Evolutionary conservation across 2,329 filamentous ascomycete genomes (phyloP).

Genomic region (Neocucurbitaria cava): DNA sequence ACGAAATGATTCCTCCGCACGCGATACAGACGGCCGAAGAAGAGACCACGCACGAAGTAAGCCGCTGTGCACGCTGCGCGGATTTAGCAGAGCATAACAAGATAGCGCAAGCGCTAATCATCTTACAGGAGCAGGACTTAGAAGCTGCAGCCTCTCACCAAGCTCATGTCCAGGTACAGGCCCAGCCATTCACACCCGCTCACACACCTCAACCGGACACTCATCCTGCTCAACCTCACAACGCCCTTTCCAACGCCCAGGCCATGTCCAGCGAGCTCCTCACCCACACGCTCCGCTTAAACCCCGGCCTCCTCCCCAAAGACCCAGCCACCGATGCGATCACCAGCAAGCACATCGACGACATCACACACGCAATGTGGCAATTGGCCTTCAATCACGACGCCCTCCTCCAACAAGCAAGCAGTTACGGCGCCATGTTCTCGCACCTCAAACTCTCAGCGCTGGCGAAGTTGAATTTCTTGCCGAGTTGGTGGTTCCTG

Average conservation of each 20-base stretch:
- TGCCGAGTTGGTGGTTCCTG: conserved; percentile 33
- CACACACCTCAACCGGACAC: neutral
- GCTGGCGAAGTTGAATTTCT: conserved; percentile 24
- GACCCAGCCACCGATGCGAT: neutral
- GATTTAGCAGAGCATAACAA: no score
- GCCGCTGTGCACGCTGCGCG: no score
- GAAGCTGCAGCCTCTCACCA: neutral
- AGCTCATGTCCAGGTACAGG: neutral
- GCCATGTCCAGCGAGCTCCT: neutral
- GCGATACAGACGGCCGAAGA: conserved; percentile 9
- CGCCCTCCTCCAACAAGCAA: conserved; percentile 5
- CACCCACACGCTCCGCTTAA: neutral
- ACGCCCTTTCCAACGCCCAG: neutral
- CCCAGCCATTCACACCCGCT: neutral
- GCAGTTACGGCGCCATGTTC: conserved; percentile 15
- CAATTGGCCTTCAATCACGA: conserved; percentile 10
- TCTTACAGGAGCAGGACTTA: neutral
- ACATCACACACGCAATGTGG: conserved; percentile 21
- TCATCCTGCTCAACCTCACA: neutral
- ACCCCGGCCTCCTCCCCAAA: neutral
- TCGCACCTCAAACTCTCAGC: conserved; percentile 15
- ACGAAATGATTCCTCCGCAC: neutral
- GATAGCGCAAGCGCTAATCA: no score
- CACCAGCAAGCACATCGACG: conserved; percentile 4
- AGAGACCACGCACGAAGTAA: neutral